phyloP scores from a whole-genome alignment of 2,329 filamentous ascomycete genomes.

The Leptographium procerum region DNA sequence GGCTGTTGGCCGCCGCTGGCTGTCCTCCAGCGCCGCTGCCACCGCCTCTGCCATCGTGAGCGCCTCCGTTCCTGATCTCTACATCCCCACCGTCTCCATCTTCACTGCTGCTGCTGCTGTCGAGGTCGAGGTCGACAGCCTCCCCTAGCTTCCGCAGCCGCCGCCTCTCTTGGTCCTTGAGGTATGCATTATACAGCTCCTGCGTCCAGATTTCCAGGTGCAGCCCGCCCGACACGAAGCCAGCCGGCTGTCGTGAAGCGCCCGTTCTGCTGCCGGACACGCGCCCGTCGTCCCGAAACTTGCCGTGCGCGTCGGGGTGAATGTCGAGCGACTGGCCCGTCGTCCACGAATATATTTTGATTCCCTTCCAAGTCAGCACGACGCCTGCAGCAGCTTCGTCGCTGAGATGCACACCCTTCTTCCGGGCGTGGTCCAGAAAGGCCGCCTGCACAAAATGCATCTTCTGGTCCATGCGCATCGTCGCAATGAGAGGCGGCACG shows the following conservation, averaged over 20 bases:
- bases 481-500: slow-evolving; percentile 39
- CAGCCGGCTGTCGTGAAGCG: slow-evolving; percentile 10
- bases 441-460: slow-evolving; percentile 55
- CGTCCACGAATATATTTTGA: slow-evolving; percentile 62
- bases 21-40: slow-evolving; percentile 1
- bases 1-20: background rate
- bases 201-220: slow-evolving; percentile 68
- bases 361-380: slow-evolving; percentile 70
- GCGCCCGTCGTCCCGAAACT: slow-evolving; percentile 24
- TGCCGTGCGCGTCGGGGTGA: slow-evolving; percentile 29
- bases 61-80: slow-evolving; percentile 1
- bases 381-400: slow-evolving; percentile 39
- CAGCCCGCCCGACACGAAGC: slow-evolving; percentile 44
- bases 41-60: slow-evolving; percentile 11
- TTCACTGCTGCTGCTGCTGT: slow-evolving; percentile 7
- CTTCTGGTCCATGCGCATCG: slow-evolving; percentile 54
- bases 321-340: slow-evolving; percentile 61
- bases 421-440: slow-evolving; percentile 56
- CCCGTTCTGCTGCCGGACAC: slow-evolving; percentile 31
- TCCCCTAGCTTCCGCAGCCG: slow-evolving; percentile 31
- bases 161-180: slow-evolving; percentile 36
- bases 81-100: slow-evolving; percentile 12
- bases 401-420: slow-evolving; percentile 27
- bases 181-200: slow-evolving; percentile 41
- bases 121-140: slow-evolving; percentile 22